Evolutionary conservation across 225 moss, liverwort and hornwort species (phyloP).

Genomic region (Pleurozium schreberi): DNA sequence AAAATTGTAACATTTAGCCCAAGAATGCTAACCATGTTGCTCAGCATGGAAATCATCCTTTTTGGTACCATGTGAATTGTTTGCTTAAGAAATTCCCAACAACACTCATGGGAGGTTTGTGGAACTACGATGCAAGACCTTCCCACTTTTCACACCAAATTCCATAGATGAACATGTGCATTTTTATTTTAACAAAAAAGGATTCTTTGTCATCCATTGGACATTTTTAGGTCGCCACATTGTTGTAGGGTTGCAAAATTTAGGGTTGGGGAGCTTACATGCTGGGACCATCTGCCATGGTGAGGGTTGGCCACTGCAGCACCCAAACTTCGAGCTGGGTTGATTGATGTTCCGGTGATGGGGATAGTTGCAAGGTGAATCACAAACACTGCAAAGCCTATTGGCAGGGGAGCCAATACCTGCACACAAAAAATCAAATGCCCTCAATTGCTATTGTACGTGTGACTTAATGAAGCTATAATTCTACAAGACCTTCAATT

Average conservation of each 20-base stretch:
- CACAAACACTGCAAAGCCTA: constrained; percentile 36
- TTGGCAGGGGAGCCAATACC: constrained; percentile 44
- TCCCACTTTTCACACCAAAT: too few relatives aligned
- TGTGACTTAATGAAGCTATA: background rate
- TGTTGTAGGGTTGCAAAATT: too few relatives aligned
- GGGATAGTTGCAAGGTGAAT: constrained; percentile 36
- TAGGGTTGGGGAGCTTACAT: constrained; percentile 36
- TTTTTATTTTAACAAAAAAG: too few relatives aligned
- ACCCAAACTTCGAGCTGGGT: constrained; percentile 34
- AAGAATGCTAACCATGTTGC: too few relatives aligned
- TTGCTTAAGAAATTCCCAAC: too few relatives aligned
- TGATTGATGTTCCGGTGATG: constrained; percentile 39
- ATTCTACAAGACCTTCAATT: background rate
- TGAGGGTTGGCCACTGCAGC: constrained; percentile 19
- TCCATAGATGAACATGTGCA: too few relatives aligned
- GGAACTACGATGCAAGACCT: too few relatives aligned
- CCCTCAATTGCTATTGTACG: background rate
- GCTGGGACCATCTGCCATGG: constrained; percentile 31
- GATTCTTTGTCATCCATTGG: too few relatives aligned
- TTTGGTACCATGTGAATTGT: too few relatives aligned
- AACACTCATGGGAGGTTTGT: too few relatives aligned
- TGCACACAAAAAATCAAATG: background rate
- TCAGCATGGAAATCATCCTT: too few relatives aligned
- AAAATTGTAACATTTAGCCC: background rate
- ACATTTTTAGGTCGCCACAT: too few relatives aligned